phyloP scores from a whole-genome alignment of 2,329 filamentous ascomycete species.

The Chaetomium globosum region DNA sequence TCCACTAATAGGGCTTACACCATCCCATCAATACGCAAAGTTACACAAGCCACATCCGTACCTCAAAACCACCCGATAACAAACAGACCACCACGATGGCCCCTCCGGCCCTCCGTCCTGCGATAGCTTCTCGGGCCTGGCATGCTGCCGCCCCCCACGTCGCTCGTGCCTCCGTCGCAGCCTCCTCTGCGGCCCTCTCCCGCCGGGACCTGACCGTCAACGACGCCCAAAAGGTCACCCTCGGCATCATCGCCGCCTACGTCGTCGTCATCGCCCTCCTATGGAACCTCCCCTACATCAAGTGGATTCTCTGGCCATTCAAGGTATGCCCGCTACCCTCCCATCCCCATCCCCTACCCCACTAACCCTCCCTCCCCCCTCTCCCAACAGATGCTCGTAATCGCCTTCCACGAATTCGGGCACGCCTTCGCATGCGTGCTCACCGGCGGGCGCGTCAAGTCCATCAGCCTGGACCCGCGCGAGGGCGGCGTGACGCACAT shows the following conservation, averaged over 20 bases:
- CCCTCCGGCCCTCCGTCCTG: conserved; percentile 13
- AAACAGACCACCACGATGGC: conserved; percentile 16
- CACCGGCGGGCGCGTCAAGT: conserved; percentile 73
- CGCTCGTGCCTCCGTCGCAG: conserved; percentile 18
- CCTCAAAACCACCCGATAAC: neutral
- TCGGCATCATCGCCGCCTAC: conserved; percentile 67
- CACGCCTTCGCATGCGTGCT: conserved; percentile 73
- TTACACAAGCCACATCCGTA: neutral
- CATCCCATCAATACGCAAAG: neutral
- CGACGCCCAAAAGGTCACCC: conserved; percentile 69
- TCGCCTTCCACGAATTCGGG: conserved; percentile 79
- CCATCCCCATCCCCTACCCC: no score
- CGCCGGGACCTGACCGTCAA: conserved; percentile 62
- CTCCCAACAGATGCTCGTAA: conserved; percentile 69
- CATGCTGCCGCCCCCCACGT: conserved; percentile 32
- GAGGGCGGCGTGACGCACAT: conserved; percentile 80
- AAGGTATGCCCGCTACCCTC: conserved; percentile 55
- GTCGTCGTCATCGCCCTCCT: conserved; percentile 73
- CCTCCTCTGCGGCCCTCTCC: conserved; percentile 40
- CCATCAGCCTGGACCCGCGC: conserved; percentile 72
- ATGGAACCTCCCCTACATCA: conserved; percentile 79
- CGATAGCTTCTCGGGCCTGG: neutral
- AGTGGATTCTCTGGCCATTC: conserved; percentile 76
- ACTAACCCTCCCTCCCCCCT: neutral
- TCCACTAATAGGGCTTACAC: neutral